Evolutionary conservation across 768 basidiomycete species (phyloP), one percentile per base, ranked within the genome.

Genomic region (Lactarius akahatsu): DNA sequence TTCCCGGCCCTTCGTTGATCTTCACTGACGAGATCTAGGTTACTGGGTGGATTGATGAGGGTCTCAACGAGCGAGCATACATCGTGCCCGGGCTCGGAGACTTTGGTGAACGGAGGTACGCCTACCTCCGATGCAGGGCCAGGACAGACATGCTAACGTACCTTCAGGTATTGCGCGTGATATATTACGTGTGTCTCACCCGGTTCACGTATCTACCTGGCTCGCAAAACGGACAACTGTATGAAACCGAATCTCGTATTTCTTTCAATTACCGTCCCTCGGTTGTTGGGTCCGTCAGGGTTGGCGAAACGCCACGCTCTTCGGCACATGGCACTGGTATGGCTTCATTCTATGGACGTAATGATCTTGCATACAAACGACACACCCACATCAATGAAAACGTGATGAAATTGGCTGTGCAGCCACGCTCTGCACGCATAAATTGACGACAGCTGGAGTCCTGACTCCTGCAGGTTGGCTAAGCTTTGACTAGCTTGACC

Each of bases 61-160:
- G 94, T 5, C 83, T 98, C 60, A 95, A 98, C 71, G 92, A 92
- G 64, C 92, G 89, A 74, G 87, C 91, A 28, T 97, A 90, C 74
- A 96, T 96, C 71, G 86, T 95, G 63, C 94, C 94, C 9, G 94
- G 95, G 34, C 80, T 98, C n/a, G 95, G 95, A n/a, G 95, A 98
- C 75, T 98, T 98, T 75, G 95, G 95, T 60, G 95, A 96, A 75
- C 80, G 92, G 74, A 88, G 92, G 91, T 89, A 71, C 68, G 77
- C 43, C 16, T 11, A 55, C 13, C 15, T 41, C 16, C 10, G 26
- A 50, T 41, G 15, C 20, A n/a, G 34, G 23, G 43, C 16, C 56
- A 40, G 54, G 23, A 38, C 41, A 10, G 18, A 43, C 30, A 5
- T 4, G n/a, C 57, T 63, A 34, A 63, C 61, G 26, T 54, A n/a